Percentiles rank a stretch among this genome's conserved stretches.
Evolutionary conservation across 2,329 filamentous ascomycete species (phyloP).

Genomic region (Trichoderma sp.): DNA sequence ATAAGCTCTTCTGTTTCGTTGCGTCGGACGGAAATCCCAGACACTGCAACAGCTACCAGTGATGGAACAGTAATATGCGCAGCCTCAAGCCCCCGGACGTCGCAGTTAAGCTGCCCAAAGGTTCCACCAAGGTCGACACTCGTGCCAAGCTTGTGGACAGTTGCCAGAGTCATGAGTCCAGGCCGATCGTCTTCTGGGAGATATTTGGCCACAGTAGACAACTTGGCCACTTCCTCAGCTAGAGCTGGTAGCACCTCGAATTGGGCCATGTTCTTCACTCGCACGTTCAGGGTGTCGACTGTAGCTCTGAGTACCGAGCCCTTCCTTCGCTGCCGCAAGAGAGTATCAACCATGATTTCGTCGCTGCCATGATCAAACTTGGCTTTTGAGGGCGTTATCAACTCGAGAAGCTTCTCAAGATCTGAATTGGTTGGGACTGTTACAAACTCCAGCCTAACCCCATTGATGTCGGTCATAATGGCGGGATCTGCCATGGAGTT

Average conservation of each 20-base stretch:
- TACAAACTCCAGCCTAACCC: constrained; percentile 72
- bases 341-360: constrained; percentile 91
- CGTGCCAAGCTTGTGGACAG: constrained; percentile 64
- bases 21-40: constrained; percentile 61
- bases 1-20: constrained; percentile 73
- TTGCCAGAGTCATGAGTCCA: constrained; percentile 74
- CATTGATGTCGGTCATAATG: constrained; percentile 62
- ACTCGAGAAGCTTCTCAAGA: constrained; percentile 75
- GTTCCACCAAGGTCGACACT: constrained; percentile 65
- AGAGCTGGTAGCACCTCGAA: constrained; percentile 70
- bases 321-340: constrained; percentile 82
- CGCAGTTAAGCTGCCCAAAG: constrained; percentile 64
- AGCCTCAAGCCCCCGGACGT: constrained; percentile 65
- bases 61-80: constrained; percentile 85
- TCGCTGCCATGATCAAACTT: constrained; percentile 84
- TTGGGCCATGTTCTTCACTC: constrained; percentile 63
- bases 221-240: constrained; percentile 74
- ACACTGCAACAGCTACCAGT: constrained; percentile 75
- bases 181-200: constrained; percentile 93
- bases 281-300: constrained; percentile 64
- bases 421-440: constrained; percentile 75
- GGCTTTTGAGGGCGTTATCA: constrained; percentile 89
- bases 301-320: constrained; percentile 77
- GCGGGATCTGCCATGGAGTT: constrained; percentile 58
- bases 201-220: constrained; percentile 90